Evolutionary conservation across 139 green algal species (phyloP).

Genomic region (Tetradesmus lagerheimii): DNA sequence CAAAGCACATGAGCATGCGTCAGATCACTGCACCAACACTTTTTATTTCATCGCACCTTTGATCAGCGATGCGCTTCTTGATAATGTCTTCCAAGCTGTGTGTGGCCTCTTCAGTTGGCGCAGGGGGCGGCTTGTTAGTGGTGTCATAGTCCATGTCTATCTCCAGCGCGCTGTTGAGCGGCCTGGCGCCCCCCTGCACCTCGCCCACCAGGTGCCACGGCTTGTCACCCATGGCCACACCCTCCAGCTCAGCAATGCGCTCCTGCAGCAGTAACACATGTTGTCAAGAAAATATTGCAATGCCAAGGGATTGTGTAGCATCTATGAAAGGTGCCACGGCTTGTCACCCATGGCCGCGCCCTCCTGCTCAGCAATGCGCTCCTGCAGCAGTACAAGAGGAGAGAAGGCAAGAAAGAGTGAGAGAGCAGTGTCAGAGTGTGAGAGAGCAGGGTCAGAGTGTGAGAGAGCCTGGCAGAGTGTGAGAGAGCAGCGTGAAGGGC

Average conservation of each 20-base stretch:
- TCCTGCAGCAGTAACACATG: conserved; percentile 49
- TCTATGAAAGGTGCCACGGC: too few relatives aligned
- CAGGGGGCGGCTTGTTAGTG: conserved; percentile 76
- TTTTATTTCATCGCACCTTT: conserved; percentile 1
- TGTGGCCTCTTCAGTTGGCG: conserved; percentile 89
- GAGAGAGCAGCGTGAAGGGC: too few relatives aligned
- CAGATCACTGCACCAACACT: neutral
- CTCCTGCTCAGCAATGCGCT: conserved; percentile 82
- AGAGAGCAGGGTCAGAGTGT: too few relatives aligned
- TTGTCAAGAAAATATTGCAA: neutral
- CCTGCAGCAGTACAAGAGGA: conserved; percentile 35
- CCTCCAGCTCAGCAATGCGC: conserved; percentile 81
- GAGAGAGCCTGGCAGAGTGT: too few relatives aligned
- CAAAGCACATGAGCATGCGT: neutral
- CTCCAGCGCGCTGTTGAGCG: conserved; percentile 81
- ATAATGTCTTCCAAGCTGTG: conserved; percentile 92
- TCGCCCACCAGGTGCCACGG: conserved; percentile 90
- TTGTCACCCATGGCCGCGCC: conserved; percentile 77
- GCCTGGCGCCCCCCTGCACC: conserved; percentile 71
- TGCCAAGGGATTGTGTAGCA: too few relatives aligned
- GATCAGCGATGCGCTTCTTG: conserved; percentile 75
- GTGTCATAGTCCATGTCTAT: conserved; percentile 96
- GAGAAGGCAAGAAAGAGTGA: too few relatives aligned
- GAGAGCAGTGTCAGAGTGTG: too few relatives aligned
- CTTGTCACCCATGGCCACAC: conserved; percentile 78